Evolutionary conservation across 306 rosid genomes (phyloP).

Genomic region (Elaeagnus macrophylla): DNA sequence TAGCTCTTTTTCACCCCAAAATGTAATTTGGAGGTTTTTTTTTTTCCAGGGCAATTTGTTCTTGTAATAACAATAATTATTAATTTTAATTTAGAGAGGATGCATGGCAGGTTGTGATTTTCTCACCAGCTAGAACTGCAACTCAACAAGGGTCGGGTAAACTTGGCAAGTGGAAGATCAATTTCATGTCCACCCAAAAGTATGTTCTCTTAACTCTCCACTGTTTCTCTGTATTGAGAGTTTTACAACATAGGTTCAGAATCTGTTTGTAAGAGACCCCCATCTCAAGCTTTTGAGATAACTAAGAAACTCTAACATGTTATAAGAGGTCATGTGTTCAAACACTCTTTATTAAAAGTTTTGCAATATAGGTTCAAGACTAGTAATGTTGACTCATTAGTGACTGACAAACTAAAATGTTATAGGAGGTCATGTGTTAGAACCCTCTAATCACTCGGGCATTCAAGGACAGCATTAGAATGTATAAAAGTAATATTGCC

Average conservation of each 20-base stretch:
- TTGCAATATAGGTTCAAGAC: too few relatives aligned
- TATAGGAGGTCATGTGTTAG: too few relatives aligned
- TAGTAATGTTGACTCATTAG: too few relatives aligned
- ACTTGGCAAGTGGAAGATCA: slow-evolving; percentile 89
- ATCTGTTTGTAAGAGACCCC: background rate
- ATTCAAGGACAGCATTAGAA: too few relatives aligned
- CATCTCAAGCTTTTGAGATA: too few relatives aligned
- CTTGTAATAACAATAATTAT: background rate
- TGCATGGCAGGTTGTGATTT: slow-evolving; percentile 66
- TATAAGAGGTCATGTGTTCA: too few relatives aligned
- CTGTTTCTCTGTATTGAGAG: background rate
- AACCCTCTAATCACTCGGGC: too few relatives aligned
- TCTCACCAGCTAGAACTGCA: slow-evolving; percentile 97
- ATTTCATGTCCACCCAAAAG: slow-evolving; percentile 90
- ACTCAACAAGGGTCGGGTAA: slow-evolving; percentile 98
- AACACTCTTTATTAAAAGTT: too few relatives aligned
- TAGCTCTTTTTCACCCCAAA: background rate
- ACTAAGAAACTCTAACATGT: too few relatives aligned
- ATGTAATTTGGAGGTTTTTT: background rate
- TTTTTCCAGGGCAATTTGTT: background rate
- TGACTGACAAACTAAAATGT: too few relatives aligned
- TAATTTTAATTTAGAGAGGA: background rate
- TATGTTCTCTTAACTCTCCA: slow-evolving; percentile 14
- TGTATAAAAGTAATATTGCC: too few relatives aligned
- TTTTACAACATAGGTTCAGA: slow-evolving; percentile 1